These are phyloP conservation scores for Kwoniella dejecticola DNA, from an alignment of 768 basidiomycete species.

Conservation along the genomic window DNA sequence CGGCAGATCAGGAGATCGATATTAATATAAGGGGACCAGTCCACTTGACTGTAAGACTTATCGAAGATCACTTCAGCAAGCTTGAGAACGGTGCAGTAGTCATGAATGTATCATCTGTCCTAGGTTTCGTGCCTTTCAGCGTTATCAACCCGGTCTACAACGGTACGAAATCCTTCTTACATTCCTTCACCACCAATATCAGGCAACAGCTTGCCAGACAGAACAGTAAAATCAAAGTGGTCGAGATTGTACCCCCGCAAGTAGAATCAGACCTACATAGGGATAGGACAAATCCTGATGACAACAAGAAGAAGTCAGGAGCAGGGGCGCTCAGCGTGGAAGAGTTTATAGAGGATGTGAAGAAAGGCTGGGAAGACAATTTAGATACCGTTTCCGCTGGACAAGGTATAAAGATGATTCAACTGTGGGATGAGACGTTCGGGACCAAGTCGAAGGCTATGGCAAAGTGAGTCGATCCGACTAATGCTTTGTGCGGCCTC, in stretches of 20 bases:
- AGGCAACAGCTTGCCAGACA: slow-evolving; percentile 26
- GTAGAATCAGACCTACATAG: slow-evolving; percentile 40
- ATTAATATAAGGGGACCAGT: slow-evolving; percentile 40
- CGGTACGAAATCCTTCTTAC: slow-evolving; percentile 34
- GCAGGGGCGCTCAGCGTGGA: slow-evolving; percentile 27
- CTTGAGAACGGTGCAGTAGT: slow-evolving; percentile 31
- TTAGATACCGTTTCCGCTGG: slow-evolving; percentile 33
- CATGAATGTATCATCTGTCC: slow-evolving; percentile 40
- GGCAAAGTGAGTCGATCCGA: slow-evolving; percentile 8
- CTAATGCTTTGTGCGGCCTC: not conserved
- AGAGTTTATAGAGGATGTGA: slow-evolving; percentile 42
- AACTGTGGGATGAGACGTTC: slow-evolving; percentile 30
- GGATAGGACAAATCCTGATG: slow-evolving; percentile 35
- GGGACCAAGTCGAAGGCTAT: slow-evolving; percentile 31
- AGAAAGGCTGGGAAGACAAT: slow-evolving; percentile 36
- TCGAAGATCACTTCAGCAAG: slow-evolving; percentile 29
- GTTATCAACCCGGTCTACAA: slow-evolving; percentile 41
- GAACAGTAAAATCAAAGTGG: slow-evolving; percentile 30
- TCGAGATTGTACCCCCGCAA: slow-evolving; percentile 36
- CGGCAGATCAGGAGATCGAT: slow-evolving; percentile 40
- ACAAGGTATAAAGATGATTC: slow-evolving; percentile 19
- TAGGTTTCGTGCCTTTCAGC: slow-evolving; percentile 36
- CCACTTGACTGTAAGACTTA: slow-evolving; percentile 28
- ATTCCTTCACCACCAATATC: slow-evolving; percentile 34
- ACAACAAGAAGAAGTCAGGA: slow-evolving; percentile 31